Evolutionary conservation across 495 filamentous ascomycete genomes (phyloP).

Genomic region (Aspergillus sclerotiicarbonarius): DNA sequence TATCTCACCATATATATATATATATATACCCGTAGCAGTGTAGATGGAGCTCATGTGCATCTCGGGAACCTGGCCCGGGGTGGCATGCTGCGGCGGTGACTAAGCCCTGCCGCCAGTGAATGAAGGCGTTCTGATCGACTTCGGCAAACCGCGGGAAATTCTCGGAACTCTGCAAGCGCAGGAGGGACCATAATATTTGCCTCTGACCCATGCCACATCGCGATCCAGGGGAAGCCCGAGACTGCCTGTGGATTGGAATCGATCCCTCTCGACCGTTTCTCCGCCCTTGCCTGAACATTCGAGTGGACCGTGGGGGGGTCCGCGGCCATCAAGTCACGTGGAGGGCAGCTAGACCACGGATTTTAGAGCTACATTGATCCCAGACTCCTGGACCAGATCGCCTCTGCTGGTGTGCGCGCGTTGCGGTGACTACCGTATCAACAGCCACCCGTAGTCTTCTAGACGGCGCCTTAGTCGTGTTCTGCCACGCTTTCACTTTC

Average conservation of each 20-base stretch:
- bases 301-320: conserved; percentile 4
- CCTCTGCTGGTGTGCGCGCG: conserved; percentile 16
- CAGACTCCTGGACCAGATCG: conserved; percentile 20
- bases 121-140: background rate
- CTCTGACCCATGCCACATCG: background rate
- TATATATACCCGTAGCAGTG: background rate
- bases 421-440: conserved; percentile 14
- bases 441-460: conserved; percentile 2
- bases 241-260: background rate
- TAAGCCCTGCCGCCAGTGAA: background rate
- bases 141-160: conserved; percentile 1
- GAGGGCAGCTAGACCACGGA: conserved; percentile 20
- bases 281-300: background rate
- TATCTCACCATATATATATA: background rate
- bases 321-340: conserved; percentile 22
- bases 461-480: background rate
- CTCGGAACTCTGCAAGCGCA: background rate
- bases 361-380: conserved; percentile 24
- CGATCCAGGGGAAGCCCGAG: background rate
- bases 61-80: background rate
- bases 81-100: background rate
- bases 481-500: conserved; percentile 1
- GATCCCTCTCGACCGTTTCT: background rate
- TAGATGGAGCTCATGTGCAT: background rate
- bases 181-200: background rate